A percentile compares a stretch with the other conserved stretches of the same genome.
phyloP scores from a whole-genome alignment of 768 basidiomycete genomes.

The Hericium erinaceus region DNA sequence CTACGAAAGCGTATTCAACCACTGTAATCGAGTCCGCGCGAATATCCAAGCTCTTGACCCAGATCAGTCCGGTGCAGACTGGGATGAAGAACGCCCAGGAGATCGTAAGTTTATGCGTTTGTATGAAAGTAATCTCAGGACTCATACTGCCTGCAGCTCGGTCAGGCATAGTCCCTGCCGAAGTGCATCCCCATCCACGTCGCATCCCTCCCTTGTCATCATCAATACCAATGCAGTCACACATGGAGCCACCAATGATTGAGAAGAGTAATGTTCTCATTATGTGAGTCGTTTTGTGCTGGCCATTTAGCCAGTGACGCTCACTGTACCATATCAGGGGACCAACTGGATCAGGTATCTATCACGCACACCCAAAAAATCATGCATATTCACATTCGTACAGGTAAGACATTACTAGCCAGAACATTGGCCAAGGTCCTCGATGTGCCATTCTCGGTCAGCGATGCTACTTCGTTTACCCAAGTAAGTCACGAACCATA shows the following conservation, averaged over 20 bases:
- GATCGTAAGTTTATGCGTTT: slow-evolving; percentile 21
- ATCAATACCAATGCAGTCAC: slow-evolving; percentile 26
- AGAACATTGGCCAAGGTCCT: slow-evolving; percentile 84
- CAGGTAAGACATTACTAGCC: slow-evolving; percentile 87
- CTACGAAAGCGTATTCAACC: slow-evolving; percentile 74
- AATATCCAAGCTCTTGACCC: slow-evolving; percentile 46
- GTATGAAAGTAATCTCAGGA: not conserved
- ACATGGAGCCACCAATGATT: slow-evolving; percentile 47
- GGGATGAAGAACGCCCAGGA: slow-evolving; percentile 18
- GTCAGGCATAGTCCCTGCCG: slow-evolving; percentile 40
- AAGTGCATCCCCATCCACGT: slow-evolving; percentile 50
- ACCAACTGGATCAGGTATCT: slow-evolving; percentile 74
- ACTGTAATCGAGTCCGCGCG: slow-evolving; percentile 81
- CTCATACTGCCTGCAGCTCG: not conserved
- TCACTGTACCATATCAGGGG: slow-evolving; percentile 35
- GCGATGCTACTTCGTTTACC: slow-evolving; percentile 91
- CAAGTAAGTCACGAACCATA: slow-evolving; percentile 40
- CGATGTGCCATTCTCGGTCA: slow-evolving; percentile 90
- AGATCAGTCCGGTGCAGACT: slow-evolving; percentile 20
- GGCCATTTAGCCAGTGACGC: not conserved
- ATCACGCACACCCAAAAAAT: not conserved
- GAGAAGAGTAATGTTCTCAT: slow-evolving; percentile 97
- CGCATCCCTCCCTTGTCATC: slow-evolving; percentile 1
- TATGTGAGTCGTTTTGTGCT: slow-evolving; percentile 43
- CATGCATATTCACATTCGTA: not conserved